These are phyloP conservation scores for Colletotrichum filicis DNA, from an alignment of 2,329 filamentous ascomycete genomes.

Conservation along the genomic window DNA sequence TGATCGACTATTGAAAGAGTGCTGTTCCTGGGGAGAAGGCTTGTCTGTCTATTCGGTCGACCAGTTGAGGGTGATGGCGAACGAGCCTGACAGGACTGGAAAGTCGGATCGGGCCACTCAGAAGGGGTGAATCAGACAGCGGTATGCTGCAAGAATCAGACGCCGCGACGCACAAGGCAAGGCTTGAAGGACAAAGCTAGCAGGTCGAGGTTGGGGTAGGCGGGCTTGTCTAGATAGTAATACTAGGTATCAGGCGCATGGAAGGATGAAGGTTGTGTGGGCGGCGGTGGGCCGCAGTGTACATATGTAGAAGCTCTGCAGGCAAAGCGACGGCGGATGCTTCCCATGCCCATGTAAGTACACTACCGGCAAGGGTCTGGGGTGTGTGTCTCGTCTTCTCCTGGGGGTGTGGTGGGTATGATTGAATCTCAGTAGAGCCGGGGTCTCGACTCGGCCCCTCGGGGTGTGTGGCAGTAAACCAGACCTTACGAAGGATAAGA, in stretches of 20 bases:
- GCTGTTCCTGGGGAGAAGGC: conserved; percentile 11
- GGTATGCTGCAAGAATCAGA: conserved; percentile 36
- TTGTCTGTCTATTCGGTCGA: conserved; percentile 11
- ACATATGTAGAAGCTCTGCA: conserved; percentile 35
- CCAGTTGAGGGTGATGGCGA: conserved; percentile 24
- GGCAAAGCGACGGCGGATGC: conserved; percentile 20
- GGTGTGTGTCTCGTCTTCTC: conserved; percentile 27
- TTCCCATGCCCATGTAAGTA: conserved; percentile 30
- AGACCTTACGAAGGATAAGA: conserved; percentile 28
- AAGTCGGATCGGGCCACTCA: conserved; percentile 32
- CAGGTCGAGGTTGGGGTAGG: conserved; percentile 29
- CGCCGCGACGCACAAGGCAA: conserved; percentile 35
- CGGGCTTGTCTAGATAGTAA: conserved; percentile 34
- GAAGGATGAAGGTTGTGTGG: conserved; percentile 23
- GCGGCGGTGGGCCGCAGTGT: conserved; percentile 31
- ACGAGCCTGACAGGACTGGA: conserved; percentile 15
- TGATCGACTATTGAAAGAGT: neutral
- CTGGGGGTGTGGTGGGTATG: conserved; percentile 34
- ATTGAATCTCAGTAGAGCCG: conserved; percentile 33
- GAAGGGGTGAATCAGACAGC: conserved; percentile 19
- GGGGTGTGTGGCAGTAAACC: conserved; percentile 24
- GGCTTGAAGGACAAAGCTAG: conserved; percentile 27
- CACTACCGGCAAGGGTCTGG: conserved; percentile 36
- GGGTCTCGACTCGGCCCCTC: conserved; percentile 26
- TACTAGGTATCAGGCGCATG: conserved; percentile 21